Percentiles rank a stretch among this genome's conserved stretches.
Conservation (phyloP, 2,329 filamentous ascomycete species). For the Fusarium longipes region DNA sequence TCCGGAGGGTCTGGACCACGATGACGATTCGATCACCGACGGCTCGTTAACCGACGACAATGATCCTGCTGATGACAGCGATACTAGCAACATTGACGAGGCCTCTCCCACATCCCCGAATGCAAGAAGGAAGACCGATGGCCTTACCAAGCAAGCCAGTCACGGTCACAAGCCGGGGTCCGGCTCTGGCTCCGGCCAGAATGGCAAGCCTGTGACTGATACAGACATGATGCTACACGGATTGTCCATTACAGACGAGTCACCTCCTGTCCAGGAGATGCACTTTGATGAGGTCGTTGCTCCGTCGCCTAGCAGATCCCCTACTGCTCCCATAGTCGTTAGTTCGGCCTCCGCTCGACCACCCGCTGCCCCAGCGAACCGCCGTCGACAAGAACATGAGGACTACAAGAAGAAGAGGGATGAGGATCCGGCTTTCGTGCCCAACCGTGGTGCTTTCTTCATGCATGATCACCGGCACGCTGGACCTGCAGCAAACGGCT, state of each 20-base stretch:
- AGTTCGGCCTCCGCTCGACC: slow-evolving; percentile 63
- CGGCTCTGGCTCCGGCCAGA: slow-evolving; percentile 51
- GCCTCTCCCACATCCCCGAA: slow-evolving; percentile 62
- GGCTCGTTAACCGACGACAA: slow-evolving; percentile 73
- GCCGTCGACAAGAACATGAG: slow-evolving; percentile 85
- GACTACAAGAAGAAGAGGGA: slow-evolving; percentile 90
- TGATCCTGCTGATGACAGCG: slow-evolving; percentile 69
- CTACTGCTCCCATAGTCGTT: slow-evolving; percentile 64
- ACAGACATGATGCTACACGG: slow-evolving; percentile 70
- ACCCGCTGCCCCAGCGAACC: slow-evolving; percentile 72
- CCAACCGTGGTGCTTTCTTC: slow-evolving; percentile 94
- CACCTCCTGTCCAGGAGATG: slow-evolving; percentile 57
- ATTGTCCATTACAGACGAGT: slow-evolving; percentile 58
- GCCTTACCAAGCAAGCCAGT: slow-evolving; percentile 51
- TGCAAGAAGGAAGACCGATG: slow-evolving; percentile 57
- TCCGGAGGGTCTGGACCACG: slow-evolving; percentile 65
- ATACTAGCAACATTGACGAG: slow-evolving; percentile 72
- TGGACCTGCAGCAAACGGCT: slow-evolving; percentile 80
- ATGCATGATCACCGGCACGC: slow-evolving; percentile 93
- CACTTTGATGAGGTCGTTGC: slow-evolving; percentile 58
- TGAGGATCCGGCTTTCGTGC: slow-evolving; percentile 91
- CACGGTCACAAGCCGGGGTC: slow-evolving; percentile 51
- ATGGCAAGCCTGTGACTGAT: slow-evolving; percentile 58
- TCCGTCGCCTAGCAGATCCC: slow-evolving; percentile 54
- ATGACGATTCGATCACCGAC: slow-evolving; percentile 75